Base-by-base conservation (phyloP, 176 grass and related monocot species). In the Secale cereale region DNA sequence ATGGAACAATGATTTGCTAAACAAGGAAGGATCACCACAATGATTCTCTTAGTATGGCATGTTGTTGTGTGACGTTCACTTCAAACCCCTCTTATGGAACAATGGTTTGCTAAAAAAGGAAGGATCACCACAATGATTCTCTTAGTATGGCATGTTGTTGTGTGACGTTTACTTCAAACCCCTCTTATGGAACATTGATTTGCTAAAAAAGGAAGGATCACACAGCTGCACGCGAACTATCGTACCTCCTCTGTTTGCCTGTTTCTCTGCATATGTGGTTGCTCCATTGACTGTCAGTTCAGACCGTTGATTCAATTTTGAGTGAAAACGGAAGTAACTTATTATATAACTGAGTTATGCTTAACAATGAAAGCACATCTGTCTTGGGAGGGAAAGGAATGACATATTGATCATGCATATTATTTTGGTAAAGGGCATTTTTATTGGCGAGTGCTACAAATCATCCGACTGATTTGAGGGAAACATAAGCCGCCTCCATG, bases 91-190 rank as follows among this genome's bases (percentile, higher is more conserved):
- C 37, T 48, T 60, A 8, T 48, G 20, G 40, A 36, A 5, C 7
- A 59, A 45, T n/a, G 56, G 12, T 78, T 70, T 78, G 79, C 57
- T 65, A 26, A 43, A 26, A 79, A 59, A 74, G 66, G 65, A 65
- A 78, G 43, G 59, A 69, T 36, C 43, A 5, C 13, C 33, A 35
- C 33, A 35, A 35, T 35, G 33, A 35, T 35, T 6, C 33, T 35
- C 33, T 35, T 35, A 35, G 33, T 30, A 65, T 59, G 74, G 28
- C 17, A 70, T 75, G 80, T 39, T 46, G 25, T 37, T 46, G 61
- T 39, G 84, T 56, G 26, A 80, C 61, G 67, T 79, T 54, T 79
- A 66, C 61, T 91, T 83, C 37, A 33, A 62, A 61, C 1, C 74
- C 35, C 14, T 33, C 31, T 54, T 62, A 10, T 41, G n/a, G 43